phyloP scores from a whole-genome alignment of 78 protist genomes.

The Monocercomonoides exilis region DNA sequence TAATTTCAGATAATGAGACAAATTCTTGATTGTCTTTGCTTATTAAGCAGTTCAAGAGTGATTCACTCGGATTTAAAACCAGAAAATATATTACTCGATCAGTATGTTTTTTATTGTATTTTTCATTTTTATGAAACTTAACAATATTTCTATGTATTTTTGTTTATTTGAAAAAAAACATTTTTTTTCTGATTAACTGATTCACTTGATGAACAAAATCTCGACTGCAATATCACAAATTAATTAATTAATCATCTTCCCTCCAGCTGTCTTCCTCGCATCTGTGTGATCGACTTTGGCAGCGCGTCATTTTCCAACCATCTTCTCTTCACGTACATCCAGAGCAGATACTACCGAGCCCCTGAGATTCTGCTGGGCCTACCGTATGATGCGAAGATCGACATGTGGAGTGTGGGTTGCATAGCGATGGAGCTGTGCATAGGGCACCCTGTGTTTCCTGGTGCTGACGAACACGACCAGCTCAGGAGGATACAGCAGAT shows the following conservation, averaged over 20 bases:
- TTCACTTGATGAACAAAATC: not conserved
- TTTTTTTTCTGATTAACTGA: not conserved
- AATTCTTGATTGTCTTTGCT: not conserved
- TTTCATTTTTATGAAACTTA: no score
- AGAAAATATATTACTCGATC: slow-evolving; percentile 33
- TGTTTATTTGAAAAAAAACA: no score
- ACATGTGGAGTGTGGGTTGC: slow-evolving; percentile 70
- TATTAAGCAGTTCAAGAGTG: not conserved
- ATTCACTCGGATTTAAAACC: slow-evolving; percentile 43
- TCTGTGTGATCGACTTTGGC: slow-evolving; percentile 12
- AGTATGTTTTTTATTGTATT: not conserved
- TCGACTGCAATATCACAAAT: not conserved
- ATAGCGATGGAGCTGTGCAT: slow-evolving; percentile 18
- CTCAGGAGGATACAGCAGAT: slow-evolving; percentile 56
- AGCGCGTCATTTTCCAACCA: not conserved
- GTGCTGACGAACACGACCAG: slow-evolving; percentile 68
- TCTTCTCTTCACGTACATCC: not conserved
- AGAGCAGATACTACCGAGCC: slow-evolving; percentile 1
- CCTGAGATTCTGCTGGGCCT: slow-evolving; percentile 7
- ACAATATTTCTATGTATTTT: no score
- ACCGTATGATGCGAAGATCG: slow-evolving; percentile 32
- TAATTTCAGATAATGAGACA: not conserved
- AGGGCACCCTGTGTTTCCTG: slow-evolving; percentile 78
- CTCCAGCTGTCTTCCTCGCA: slow-evolving; percentile 4
- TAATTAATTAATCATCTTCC: not conserved